These are phyloP conservation scores for Pichia membranifaciens DNA, from an alignment of 805 yeast species.

Conservation along the genomic window DNA sequence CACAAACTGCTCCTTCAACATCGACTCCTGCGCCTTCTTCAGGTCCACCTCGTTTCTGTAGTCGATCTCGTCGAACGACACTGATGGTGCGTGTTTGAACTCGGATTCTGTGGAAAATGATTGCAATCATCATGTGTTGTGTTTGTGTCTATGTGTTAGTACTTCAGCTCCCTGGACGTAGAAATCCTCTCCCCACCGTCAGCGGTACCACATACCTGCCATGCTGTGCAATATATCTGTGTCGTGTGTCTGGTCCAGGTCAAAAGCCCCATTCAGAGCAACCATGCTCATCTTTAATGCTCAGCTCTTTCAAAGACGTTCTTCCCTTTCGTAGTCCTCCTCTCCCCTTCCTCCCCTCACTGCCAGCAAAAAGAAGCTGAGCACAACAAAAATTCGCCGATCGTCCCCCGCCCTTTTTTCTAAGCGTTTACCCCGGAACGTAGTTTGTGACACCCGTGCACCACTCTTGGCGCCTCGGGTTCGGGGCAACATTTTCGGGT, in stretches of 20 bases:
- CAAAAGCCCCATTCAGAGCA: too few relatives aligned
- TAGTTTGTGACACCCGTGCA: too few relatives aligned
- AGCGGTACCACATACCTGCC: slow-evolving; percentile 10
- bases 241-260: neutral
- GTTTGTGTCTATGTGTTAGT: too few relatives aligned
- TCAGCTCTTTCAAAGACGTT: too few relatives aligned
- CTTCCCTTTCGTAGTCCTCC: neutral
- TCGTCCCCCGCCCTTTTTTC: too few relatives aligned
- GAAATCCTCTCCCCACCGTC: neutral
- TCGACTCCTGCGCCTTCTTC: slow-evolving; percentile 67
- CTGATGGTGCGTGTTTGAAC: slow-evolving; percentile 50
- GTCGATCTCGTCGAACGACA: slow-evolving; percentile 79
- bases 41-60: slow-evolving; percentile 60
- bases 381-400: too few relatives aligned
- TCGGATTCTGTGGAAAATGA: slow-evolving; percentile 10
- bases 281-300: too few relatives aligned
- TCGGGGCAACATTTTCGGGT: too few relatives aligned
- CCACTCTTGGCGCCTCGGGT: too few relatives aligned
- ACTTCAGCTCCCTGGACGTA: too few relatives aligned
- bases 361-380: too few relatives aligned
- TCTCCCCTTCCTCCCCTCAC: neutral
- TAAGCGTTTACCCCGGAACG: too few relatives aligned
- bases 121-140: neutral
- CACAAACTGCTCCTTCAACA: slow-evolving; percentile 76
- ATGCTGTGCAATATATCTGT: neutral